Evolutionary conservation across 2,329 filamentous ascomycete genomes (phyloP).

Genomic region (Ascochyta fabae): DNA sequence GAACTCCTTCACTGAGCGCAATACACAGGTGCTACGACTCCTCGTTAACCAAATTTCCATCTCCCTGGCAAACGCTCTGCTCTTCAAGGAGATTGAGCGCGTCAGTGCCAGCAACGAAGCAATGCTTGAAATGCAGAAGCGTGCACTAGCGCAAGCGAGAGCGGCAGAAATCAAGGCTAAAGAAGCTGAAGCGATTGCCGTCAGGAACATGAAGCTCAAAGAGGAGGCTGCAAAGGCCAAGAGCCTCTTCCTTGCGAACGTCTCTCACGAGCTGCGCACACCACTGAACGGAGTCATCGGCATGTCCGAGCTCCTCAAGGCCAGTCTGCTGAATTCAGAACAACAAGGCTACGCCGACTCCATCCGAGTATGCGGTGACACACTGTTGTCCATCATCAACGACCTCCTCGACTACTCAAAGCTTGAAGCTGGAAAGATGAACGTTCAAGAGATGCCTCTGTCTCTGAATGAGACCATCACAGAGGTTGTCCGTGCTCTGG

Average conservation of each 20-base stretch:
- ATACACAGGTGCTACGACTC: constrained; percentile 62
- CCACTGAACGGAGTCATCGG: constrained; percentile 63
- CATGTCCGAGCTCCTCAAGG: constrained; percentile 67
- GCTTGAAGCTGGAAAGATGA: constrained; percentile 61
- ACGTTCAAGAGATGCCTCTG: constrained; percentile 65
- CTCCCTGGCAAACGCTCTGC: constrained; percentile 67
- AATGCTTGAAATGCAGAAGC: constrained; percentile 79
- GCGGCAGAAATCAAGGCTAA: constrained; percentile 79
- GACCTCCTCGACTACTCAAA: constrained; percentile 61
- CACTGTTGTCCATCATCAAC: constrained; percentile 60
- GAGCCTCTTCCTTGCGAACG: constrained; percentile 71
- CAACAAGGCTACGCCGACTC: constrained; percentile 69
- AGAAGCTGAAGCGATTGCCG: constrained; percentile 75
- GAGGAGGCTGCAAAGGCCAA: constrained; percentile 85
- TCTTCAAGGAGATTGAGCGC: constrained; percentile 74
- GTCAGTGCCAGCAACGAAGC: constrained; percentile 78
- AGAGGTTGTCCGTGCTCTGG: constrained; percentile 68
- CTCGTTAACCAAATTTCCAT: constrained; percentile 79
- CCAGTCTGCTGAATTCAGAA: constrained; percentile 61
- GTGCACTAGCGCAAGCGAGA: constrained; percentile 72
- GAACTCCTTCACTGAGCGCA: constrained; percentile 76
- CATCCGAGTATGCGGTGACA: constrained; percentile 68
- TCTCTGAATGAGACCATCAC: constrained; percentile 64
- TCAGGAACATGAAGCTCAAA: constrained; percentile 79
- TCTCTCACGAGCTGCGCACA: constrained; percentile 64